A percentile compares a stretch with the other conserved stretches of the same genome.
Conservation (phyloP, 441 rosid species). For the Macaranga tanarius region DNA sequence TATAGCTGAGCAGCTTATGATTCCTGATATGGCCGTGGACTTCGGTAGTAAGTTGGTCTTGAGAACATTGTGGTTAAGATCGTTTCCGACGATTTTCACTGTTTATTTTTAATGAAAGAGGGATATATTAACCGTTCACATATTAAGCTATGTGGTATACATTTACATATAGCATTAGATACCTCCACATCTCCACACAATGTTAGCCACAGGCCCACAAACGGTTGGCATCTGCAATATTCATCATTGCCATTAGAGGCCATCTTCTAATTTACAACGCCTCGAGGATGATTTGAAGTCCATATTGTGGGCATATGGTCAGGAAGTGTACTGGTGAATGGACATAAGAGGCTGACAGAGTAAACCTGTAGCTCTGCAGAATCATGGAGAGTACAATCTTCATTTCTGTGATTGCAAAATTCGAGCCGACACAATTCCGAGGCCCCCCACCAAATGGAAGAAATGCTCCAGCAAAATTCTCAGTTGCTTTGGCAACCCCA, state of each 20-base stretch:
- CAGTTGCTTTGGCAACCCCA: slow-evolving; percentile 43
- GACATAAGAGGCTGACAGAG: slow-evolving; percentile 42
- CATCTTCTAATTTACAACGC: slow-evolving; percentile 3
- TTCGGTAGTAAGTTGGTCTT: too few species aligned
- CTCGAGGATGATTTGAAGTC: slow-evolving; percentile 34
- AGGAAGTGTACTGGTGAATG: slow-evolving; percentile 34
- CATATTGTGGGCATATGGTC: slow-evolving; percentile 33
- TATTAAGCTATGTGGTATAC: too few species aligned
- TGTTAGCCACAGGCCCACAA: too few species aligned
- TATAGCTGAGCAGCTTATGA: too few species aligned
- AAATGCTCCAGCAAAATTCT: slow-evolving; percentile 28
- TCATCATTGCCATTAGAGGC: neutral
- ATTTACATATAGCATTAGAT: too few species aligned
- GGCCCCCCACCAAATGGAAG: slow-evolving; percentile 45
- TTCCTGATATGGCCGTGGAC: too few species aligned
- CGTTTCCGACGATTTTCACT: too few species aligned
- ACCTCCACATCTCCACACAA: too few species aligned
- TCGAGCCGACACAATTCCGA: slow-evolving; percentile 43
- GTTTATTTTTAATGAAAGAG: too few species aligned
- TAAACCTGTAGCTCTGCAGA: slow-evolving; percentile 43
- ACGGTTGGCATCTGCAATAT: neutral
- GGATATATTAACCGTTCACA: too few species aligned
- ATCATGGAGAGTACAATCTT: slow-evolving; percentile 45
- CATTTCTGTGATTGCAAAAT: slow-evolving; percentile 36
- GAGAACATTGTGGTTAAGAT: too few species aligned